These are phyloP conservation scores for Lithospermum erythrorhizon DNA, from an alignment of 257 asterid species.

Conservation along the genomic window DNA sequence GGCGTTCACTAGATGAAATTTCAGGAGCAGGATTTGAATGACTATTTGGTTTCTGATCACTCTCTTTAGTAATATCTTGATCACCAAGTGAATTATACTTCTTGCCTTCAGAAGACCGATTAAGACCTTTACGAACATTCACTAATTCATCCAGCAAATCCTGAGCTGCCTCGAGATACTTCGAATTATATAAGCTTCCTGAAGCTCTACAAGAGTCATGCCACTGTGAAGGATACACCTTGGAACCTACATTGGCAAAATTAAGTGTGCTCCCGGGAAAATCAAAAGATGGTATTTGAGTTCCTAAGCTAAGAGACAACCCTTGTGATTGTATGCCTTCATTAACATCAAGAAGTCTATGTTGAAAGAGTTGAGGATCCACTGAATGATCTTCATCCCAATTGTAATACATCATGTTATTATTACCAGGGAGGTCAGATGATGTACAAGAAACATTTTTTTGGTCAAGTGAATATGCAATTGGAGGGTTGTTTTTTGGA, in stretches of 20 bases:
- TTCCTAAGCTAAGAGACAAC: conserved; percentile 60
- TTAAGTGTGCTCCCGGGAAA: conserved; percentile 17
- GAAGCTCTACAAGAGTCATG: conserved; percentile 19
- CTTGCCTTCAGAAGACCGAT: conserved; percentile 17
- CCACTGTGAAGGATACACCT: conserved; percentile 15
- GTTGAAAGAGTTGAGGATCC: conserved; percentile 20
- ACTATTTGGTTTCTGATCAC: conserved; percentile 19
- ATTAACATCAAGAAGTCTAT: conserved; percentile 19
- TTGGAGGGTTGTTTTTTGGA: conserved; percentile 38
- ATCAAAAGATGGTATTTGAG: conserved; percentile 36
- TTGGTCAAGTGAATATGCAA: conserved; percentile 29
- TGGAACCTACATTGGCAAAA: conserved; percentile 20
- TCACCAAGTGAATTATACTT: conserved; percentile 17
- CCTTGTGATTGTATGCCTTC: conserved; percentile 35
- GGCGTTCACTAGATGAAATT: conserved; percentile 41
- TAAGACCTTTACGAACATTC: conserved; percentile 31
- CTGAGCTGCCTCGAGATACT: conserved; percentile 52
- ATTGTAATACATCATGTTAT: conserved; percentile 24
- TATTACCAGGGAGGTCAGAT: conserved; percentile 22
- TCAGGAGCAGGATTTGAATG: conserved; percentile 18
- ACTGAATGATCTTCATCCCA: conserved; percentile 22
- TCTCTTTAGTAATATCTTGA: conserved; percentile 19
- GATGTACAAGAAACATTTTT: conserved; percentile 31
- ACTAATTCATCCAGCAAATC: conserved; percentile 56
- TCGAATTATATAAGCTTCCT: conserved; percentile 32